Base-by-base conservation (phyloP, 1,284 basidiomycete species). In the Malassezia nana region DNA sequence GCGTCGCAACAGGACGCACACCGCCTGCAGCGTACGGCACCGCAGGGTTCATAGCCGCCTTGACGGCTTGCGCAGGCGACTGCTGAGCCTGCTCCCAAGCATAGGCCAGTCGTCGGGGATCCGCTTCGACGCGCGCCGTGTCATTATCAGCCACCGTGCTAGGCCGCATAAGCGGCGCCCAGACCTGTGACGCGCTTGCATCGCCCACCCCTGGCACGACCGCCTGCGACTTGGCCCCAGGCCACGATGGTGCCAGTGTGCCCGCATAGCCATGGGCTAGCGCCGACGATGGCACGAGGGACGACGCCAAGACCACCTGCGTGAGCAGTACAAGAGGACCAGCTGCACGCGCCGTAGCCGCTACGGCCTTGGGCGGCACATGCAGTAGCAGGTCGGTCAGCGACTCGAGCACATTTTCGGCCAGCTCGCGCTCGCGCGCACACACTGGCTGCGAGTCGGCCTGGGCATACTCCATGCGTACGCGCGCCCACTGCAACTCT, bases 211-310 rank as follows among this genome's bases (percentile, higher is more conserved):
- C 22, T 22, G 45, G 45, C 30, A 38, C 22, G 2, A 18, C 12
- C 25, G 47, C 42, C 22, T 39, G 40, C 29, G 53, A n/a, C 29
- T 39, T 29, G 15, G 35, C 41, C 28, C 52, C 52, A 20, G 18
- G 24, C 6, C 10, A 20, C 20, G 31, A n/a, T 18, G 42, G 13
- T 13, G 49, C 28, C 58, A 71, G 50, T 6, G 65, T 65, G 29
- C 68, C 68, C 63, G 64, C 69, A 45, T 57, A 67, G 12, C 65
- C 65, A 10, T 26, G 39, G 30, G 64, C 54, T 35, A 67, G 58
- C 12, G 60, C 60, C 15, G 52, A 50, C 56, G 57, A 15, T 18
- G 15, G 10, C 4, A 16, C 44, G 43, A 9, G 52, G 51, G 52
- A 61, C 52, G 44, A 55, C 48, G 32, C 57, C 41, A 54, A 59